phyloP scores from a whole-genome alignment of 2,329 filamentous ascomycete species.

The Pseudocercospora crystallina region DNA sequence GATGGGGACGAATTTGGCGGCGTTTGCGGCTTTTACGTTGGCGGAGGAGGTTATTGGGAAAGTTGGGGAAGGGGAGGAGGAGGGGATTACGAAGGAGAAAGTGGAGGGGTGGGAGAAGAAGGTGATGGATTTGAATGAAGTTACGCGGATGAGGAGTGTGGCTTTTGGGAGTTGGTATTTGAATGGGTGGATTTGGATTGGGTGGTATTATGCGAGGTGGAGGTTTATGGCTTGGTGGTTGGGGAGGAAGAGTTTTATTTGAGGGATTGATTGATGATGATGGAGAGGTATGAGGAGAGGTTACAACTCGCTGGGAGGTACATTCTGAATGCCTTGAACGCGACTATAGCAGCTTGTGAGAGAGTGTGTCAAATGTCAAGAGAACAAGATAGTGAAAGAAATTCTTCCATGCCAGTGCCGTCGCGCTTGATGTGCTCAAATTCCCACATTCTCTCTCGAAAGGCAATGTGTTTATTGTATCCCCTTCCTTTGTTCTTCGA shows the following conservation, averaged over 20 bases:
- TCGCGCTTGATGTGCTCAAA: too few relatives aligned
- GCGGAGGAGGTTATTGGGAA: slow-evolving; percentile 26
- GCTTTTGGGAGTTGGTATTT: slow-evolving; percentile 21
- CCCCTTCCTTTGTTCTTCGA: too few relatives aligned
- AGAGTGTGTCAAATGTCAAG: too few relatives aligned
- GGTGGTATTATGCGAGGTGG: slow-evolving; percentile 12
- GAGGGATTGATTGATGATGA: not conserved
- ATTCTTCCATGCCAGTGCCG: too few relatives aligned
- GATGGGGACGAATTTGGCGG: slow-evolving; percentile 31
- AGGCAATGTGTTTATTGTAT: too few relatives aligned
- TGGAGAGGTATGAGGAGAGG: not conserved
- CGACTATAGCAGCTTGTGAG: too few relatives aligned
- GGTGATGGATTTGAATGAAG: slow-evolving; percentile 8
- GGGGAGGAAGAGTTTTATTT: not conserved
- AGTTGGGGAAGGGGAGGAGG: slow-evolving; percentile 5
- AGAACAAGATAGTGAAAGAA: not conserved
- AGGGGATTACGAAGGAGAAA: slow-evolving; percentile 11
- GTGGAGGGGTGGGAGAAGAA: slow-evolving; percentile 24
- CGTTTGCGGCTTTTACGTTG: slow-evolving; percentile 20
- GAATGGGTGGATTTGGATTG: slow-evolving; percentile 11
- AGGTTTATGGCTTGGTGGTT: slow-evolving; percentile 6
- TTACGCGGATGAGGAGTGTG: slow-evolving; percentile 10
- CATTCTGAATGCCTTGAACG: too few relatives aligned
- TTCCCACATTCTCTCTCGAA: too few relatives aligned
- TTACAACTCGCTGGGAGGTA: not conserved